Percentiles rank a stretch among this genome's conserved stretches.
These are phyloP conservation scores for Pseudonectria foliicola DNA, from an alignment of 2,329 filamentous ascomycete genomes.

Conservation along the genomic window DNA sequence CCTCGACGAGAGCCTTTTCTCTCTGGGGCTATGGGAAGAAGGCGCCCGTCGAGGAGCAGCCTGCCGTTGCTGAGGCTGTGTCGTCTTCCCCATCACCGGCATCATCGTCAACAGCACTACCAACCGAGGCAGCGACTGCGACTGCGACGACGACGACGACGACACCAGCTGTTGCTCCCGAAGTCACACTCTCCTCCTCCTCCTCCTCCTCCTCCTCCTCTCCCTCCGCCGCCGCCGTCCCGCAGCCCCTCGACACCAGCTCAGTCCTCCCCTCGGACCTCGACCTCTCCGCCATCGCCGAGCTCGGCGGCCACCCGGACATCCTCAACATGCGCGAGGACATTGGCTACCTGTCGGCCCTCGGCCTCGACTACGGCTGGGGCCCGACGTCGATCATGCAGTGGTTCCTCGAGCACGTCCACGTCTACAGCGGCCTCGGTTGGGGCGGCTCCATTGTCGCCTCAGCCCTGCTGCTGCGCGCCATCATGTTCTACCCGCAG, in stretches of 20 bases:
- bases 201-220: constrained; percentile 5
- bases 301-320: constrained; percentile 32
- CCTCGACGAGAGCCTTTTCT: constrained; percentile 25
- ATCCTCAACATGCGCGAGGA: constrained; percentile 60
- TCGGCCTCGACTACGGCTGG: constrained; percentile 84
- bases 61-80: constrained; percentile 10
- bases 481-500: constrained; percentile 57
- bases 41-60: constrained; percentile 14
- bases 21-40: constrained; percentile 29
- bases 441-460: constrained; percentile 75
- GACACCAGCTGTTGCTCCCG: constrained; percentile 12
- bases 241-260: constrained; percentile 13
- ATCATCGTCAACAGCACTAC: constrained; percentile 9
- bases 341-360: constrained; percentile 72
- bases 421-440: constrained; percentile 66
- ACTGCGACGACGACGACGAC: constrained; percentile 10
- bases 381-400: constrained; percentile 70
- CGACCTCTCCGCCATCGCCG: constrained; percentile 28
- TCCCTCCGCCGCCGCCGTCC: constrained; percentile 13
- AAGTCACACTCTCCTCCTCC: constrained; percentile 9
- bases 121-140: constrained; percentile 10
- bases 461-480: constrained; percentile 58
- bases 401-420: constrained; percentile 72
- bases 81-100: background rate
- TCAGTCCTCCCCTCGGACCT: constrained; percentile 22